phyloP scores from a whole-genome alignment of 495 filamentous ascomycete genomes.

The Wilcoxina mikolae region DNA sequence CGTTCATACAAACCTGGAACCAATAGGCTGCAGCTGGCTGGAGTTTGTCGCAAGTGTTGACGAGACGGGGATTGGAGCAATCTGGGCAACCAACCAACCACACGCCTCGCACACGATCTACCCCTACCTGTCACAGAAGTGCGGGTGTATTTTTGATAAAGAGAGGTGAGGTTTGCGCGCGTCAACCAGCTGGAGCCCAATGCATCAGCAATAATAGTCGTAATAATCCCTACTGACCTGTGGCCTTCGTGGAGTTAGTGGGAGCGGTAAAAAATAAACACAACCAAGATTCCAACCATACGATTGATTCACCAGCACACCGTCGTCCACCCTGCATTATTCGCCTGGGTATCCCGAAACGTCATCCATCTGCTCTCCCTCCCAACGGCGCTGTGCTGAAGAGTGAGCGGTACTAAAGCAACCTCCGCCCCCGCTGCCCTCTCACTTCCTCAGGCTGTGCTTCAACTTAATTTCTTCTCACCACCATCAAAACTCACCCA shows the following conservation, averaged over 20 bases:
- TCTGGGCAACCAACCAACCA: not conserved
- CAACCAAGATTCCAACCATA: not conserved
- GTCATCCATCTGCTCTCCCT: not conserved
- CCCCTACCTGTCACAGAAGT: not conserved
- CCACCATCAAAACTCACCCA: not conserved
- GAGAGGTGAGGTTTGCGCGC: not conserved
- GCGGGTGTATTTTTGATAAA: not conserved
- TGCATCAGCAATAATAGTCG: not conserved
- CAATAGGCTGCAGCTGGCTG: no score
- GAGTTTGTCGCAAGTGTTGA: no score
- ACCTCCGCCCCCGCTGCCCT: conserved; percentile 1
- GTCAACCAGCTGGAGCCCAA: not conserved
- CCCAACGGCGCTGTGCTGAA: not conserved
- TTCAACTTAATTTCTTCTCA: conserved; percentile 2
- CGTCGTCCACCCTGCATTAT: not conserved
- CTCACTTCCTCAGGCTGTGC: conserved; percentile 6
- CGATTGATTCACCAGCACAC: no score
- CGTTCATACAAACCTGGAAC: no score
- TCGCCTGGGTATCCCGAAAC: not conserved
- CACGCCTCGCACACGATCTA: not conserved
- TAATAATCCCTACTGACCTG: not conserved
- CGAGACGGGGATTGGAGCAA: no score
- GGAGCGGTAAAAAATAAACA: not conserved
- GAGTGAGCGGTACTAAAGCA: not conserved
- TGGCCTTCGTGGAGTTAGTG: not conserved